Conservation (phyloP, 768 basidiomycete species). For the Pleurotus pulmonarius region DNA sequence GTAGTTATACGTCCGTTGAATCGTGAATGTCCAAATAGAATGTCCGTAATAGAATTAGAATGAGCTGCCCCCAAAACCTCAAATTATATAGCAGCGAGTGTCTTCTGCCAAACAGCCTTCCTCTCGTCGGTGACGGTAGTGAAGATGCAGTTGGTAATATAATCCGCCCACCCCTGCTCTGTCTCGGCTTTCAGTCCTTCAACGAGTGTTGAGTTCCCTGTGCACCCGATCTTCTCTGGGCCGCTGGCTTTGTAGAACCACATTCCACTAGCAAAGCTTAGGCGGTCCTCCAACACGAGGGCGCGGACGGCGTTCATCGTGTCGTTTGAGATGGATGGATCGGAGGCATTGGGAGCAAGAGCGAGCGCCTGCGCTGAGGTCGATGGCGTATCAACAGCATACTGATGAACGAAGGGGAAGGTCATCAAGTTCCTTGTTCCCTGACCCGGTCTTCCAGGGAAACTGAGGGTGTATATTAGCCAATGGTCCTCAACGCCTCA, state of each 20-base stretch:
- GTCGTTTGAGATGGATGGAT: constrained; percentile 4
- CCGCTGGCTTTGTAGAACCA: constrained; percentile 20
- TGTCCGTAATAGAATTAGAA: too few species aligned
- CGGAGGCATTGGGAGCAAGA: constrained; percentile 9
- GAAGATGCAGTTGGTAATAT: constrained; percentile 17
- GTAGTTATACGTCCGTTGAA: too few species aligned
- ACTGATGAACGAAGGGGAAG: constrained; percentile 20
- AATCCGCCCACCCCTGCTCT: constrained; percentile 16
- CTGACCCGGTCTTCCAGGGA: constrained; percentile 17
- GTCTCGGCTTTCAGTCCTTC: constrained; percentile 15
- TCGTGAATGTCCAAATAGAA: too few species aligned
- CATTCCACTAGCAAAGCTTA: constrained; percentile 21
- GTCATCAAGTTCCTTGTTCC: constrained; percentile 20
- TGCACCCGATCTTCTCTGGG: constrained; percentile 13
- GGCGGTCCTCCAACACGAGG: constrained; percentile 15
- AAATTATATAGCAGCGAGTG: constrained; percentile 10
- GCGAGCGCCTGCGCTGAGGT: constrained; percentile 12
- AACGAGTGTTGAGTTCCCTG: constrained; percentile 13
- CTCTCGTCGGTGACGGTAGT: constrained; percentile 17
- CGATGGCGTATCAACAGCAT: constrained; percentile 18
- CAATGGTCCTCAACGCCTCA: background rate
- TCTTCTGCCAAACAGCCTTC: constrained; percentile 12
- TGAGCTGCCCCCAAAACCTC: too few species aligned
- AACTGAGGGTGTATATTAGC: background rate
- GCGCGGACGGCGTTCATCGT: constrained; percentile 16